A percentile compares a stretch with the other conserved stretches of the same genome.
phyloP scores from a whole-genome alignment of 1,284 basidiomycete species.

The Mycena sp. region DNA sequence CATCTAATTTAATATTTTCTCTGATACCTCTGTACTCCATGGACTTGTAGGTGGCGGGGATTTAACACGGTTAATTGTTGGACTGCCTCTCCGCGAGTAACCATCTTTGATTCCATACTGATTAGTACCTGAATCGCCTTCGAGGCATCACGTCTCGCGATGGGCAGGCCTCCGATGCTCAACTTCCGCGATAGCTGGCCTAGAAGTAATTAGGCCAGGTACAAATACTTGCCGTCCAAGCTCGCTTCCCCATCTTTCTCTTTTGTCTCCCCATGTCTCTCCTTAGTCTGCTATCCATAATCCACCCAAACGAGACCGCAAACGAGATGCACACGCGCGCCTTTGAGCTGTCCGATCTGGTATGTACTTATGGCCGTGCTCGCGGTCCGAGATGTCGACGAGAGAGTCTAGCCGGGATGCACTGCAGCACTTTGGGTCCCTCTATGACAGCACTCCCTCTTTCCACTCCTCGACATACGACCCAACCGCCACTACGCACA shows the following conservation, averaged over 20 bases:
- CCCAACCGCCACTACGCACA: no score
- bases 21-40: slow-evolving; percentile 20
- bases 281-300: neutral
- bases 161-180: slow-evolving; percentile 1
- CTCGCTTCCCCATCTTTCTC: no score
- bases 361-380: slow-evolving; percentile 30
- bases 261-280: slow-evolving; percentile 14
- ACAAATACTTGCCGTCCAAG: slow-evolving; percentile 10
- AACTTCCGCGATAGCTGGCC: slow-evolving; percentile 17
- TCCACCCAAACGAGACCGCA: slow-evolving; percentile 30
- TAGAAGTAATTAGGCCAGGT: neutral
- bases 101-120: neutral
- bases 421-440: slow-evolving; percentile 50
- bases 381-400: neutral
- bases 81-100: neutral
- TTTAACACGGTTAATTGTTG: neutral
- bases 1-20: slow-evolving; percentile 21
- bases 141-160: neutral
- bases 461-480: no score
- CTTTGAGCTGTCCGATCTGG: slow-evolving; percentile 42
- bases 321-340: slow-evolving; percentile 29
- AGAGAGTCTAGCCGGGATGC: slow-evolving; percentile 57
- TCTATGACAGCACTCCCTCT: slow-evolving; percentile 72
- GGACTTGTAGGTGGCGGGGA: slow-evolving; percentile 9
- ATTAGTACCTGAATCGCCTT: neutral